Percentiles rank a stretch among this genome's conserved stretches.
Evolutionary conservation across 2,329 filamentous ascomycete genomes (phyloP).

Genomic region (Teratosphaeria zuluensis): DNA sequence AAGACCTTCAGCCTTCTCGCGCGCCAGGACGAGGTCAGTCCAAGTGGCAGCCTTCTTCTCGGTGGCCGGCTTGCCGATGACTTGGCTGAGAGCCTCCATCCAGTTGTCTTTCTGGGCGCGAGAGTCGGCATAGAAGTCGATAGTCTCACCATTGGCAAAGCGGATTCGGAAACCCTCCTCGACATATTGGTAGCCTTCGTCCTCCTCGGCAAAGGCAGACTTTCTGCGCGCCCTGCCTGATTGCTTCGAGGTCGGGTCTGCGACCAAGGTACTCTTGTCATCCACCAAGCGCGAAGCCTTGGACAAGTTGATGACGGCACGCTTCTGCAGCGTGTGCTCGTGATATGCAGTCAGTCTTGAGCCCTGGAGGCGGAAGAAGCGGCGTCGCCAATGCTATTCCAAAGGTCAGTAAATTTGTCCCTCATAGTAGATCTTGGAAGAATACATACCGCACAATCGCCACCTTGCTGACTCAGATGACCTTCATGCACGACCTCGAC

Average conservation of each 20-base stretch:
- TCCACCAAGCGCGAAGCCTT: conserved; percentile 92
- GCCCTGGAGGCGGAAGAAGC: conserved; percentile 90
- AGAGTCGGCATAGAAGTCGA: conserved; percentile 95
- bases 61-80: conserved; percentile 47
- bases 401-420: conserved; percentile 1
- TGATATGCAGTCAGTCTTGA: conserved; percentile 92
- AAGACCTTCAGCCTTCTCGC: conserved; percentile 21
- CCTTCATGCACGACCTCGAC: conserved; percentile 71
- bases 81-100: conserved; percentile 79
- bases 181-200: conserved; percentile 99
- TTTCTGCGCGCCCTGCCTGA: conserved; percentile 52
- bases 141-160: conserved; percentile 95
- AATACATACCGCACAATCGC: conserved; percentile 80
- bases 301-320: conserved; percentile 90
- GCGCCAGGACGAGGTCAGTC: conserved; percentile 50
- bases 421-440: neutral
- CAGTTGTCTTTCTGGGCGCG: conserved; percentile 81
- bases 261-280: conserved; percentile 71
- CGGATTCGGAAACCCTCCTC: conserved; percentile 98
- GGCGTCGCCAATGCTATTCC: conserved; percentile 83
- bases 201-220: conserved; percentile 93
- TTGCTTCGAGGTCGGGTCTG: conserved; percentile 52
- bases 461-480: conserved; percentile 87
- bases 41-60: conserved; percentile 40
- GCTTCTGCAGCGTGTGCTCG: conserved; percentile 86